Base-by-base conservation (phyloP, 2,329 filamentous ascomycete species). In the Chaetomiaceae sp. region DNA sequence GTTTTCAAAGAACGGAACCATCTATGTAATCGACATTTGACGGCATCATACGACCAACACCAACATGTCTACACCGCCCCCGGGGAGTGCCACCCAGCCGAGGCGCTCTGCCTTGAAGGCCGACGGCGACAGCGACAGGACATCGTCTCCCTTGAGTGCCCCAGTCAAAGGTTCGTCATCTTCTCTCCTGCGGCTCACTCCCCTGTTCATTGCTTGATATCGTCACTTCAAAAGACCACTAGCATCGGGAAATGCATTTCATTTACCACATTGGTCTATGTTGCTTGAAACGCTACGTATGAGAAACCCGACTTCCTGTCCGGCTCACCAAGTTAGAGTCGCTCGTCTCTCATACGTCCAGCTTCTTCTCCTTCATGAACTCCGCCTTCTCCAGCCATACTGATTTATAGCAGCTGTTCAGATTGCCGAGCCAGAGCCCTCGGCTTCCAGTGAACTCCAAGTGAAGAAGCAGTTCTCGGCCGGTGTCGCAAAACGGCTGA, bases 391-490 rank as follows among this genome's bases (percentile, higher is more conserved):
- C n/a, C n/a, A n/a, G n/a, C 20, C 27, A 16, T 36, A 18, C 37
- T 55, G 21, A 47, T 53, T 30, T 36, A 43, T 41, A 30, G 38
- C 53, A 77, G 79, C 78, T 52, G 80, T 83, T 49, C 79, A 82
- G 62, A 83, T 83, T 54, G 75, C 78, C 42, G 79, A 82, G 60
- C 78, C 79, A 18, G 69, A 72, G 51, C 58, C 63, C 27, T 60
- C 67, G 11, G 57, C 65, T 14, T 58, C 64, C 11, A 73, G 75
- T 34, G 73, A 75, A 30, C 57, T 59, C 23, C 61, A 61, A 25
- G 65, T 62, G 5, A 73, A 71, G 59, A 75, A 73, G 58, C 74
- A 76, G 53, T 77, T 71, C 57, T 68, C 74, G 9, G 75, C 71
- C 10, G 69, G 67, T 30, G 54, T 75, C 46, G 72, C 70, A 16